Conservation (phyloP, 2,329 filamentous ascomycete genomes). For the Cordyceps pruinosa region DNA sequence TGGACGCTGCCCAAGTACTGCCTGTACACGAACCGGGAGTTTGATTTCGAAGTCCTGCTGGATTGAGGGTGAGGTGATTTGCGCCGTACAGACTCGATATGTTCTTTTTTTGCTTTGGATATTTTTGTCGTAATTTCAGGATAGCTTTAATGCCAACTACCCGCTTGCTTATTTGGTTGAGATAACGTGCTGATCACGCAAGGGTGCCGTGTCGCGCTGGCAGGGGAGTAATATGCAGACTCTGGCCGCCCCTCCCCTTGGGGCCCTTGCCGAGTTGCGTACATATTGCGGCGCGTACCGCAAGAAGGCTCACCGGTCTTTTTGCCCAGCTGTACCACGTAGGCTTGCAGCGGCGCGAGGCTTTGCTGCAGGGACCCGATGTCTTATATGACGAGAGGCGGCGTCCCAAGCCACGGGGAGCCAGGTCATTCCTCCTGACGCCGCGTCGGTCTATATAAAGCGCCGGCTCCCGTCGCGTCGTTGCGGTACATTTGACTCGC, state of each 20-base stretch:
- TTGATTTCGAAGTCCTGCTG: constrained; percentile 37
- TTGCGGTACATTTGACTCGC: background rate
- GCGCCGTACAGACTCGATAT: too few species aligned
- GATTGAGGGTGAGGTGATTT: constrained; percentile 25
- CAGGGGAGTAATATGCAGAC: background rate
- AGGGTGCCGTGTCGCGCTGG: background rate
- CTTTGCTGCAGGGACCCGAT: background rate
- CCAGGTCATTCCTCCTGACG: background rate
- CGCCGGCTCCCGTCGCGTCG: background rate
- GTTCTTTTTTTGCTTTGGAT: background rate
- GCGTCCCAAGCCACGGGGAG: background rate
- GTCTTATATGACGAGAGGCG: background rate
- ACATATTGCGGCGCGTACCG: too few species aligned
- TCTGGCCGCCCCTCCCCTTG: background rate
- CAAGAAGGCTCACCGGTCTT: background rate
- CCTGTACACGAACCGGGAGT: constrained; percentile 34
- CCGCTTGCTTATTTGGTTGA: background rate
- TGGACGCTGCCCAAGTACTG: constrained; percentile 43
- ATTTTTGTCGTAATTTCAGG: background rate
- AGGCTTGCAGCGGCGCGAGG: background rate
- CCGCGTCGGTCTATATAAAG: background rate
- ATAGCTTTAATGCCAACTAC: background rate
- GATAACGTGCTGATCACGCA: constrained; percentile 8
- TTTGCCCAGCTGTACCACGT: background rate
- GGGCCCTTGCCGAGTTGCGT: too few species aligned